Evolutionary conservation across 768 basidiomycete species (phyloP).

Genomic region (Sistotremastrum niveocremeum): DNA sequence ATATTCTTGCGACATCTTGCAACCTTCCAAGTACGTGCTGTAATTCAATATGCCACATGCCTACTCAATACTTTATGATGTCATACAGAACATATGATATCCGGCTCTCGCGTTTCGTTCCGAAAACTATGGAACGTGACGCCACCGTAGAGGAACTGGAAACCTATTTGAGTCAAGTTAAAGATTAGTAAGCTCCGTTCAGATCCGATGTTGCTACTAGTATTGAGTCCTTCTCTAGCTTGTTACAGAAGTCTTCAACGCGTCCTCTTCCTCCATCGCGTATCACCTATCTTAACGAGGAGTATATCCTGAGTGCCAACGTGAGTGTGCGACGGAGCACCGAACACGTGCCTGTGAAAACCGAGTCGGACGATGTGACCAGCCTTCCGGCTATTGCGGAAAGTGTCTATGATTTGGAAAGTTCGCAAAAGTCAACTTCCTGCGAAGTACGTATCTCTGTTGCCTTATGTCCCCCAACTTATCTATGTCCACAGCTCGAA

Average conservation of each 20-base stretch:
- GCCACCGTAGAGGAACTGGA: conserved; percentile 29
- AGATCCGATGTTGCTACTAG: too few relatives aligned
- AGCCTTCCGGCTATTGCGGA: conserved; percentile 24
- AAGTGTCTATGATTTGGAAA: conserved; percentile 40
- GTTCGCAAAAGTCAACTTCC: conserved; percentile 31
- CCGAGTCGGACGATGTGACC: conserved; percentile 4
- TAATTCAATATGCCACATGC: too few relatives aligned
- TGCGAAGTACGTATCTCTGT: conserved; percentile 36
- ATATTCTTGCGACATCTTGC: too few relatives aligned
- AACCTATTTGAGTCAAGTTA: conserved; percentile 19
- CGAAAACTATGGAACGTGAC: conserved; percentile 12
- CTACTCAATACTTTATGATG: too few relatives aligned
- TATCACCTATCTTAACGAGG: conserved; percentile 8
- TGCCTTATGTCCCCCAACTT: background rate
- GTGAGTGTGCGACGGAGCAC: conserved; percentile 34
- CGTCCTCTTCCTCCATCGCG: conserved; percentile 4
- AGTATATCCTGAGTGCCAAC: conserved; percentile 34
- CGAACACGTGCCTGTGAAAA: conserved; percentile 12
- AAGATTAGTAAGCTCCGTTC: too few relatives aligned
- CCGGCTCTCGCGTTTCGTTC: conserved; percentile 30
- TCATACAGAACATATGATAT: conserved; percentile 22
- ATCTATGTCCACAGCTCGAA: conserved; percentile 25
- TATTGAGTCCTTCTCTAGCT: too few relatives aligned
- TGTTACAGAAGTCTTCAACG: background rate
- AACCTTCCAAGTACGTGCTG: too few relatives aligned